Conservation (phyloP, 179 eudicot species). For the Amaranthus tricolor region DNA sequence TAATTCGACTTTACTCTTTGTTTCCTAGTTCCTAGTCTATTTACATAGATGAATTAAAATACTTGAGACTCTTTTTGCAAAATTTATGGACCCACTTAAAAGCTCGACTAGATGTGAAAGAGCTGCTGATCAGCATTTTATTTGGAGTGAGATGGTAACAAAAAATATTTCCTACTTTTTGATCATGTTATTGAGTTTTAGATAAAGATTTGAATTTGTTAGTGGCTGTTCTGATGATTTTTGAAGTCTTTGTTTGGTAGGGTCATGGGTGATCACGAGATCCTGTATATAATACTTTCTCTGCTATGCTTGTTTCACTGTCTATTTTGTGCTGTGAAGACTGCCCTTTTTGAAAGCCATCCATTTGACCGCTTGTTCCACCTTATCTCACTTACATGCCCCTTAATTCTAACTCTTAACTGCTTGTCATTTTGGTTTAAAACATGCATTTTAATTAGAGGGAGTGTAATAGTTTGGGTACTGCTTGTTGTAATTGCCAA, state of each 20-base stretch:
- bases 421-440: too few relatives aligned
- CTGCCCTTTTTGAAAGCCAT: too few relatives aligned
- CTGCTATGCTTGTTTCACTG: too few relatives aligned
- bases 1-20: too few relatives aligned
- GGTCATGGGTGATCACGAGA: not conserved
- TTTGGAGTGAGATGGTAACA: not conserved
- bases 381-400: too few relatives aligned
- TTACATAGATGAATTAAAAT: too few relatives aligned
- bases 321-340: too few relatives aligned
- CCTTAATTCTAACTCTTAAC: too few relatives aligned
- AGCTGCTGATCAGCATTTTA: not conserved
- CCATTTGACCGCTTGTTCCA: too few relatives aligned
- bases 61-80: not conserved
- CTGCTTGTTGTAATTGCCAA: not conserved
- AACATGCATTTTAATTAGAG: too few relatives aligned
- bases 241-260: not conserved
- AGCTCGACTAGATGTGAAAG: not conserved
- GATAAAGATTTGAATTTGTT: not conserved
- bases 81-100: not conserved
- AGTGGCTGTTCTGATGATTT: not conserved
- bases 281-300: not conserved
- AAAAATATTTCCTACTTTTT: not conserved
- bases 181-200: not conserved
- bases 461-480: not conserved
- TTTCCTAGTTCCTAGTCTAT: too few relatives aligned